These are phyloP conservation scores for Colletotrichum tabaci DNA, from an alignment of 2,329 filamentous ascomycete genomes.

Conservation along the genomic window DNA sequence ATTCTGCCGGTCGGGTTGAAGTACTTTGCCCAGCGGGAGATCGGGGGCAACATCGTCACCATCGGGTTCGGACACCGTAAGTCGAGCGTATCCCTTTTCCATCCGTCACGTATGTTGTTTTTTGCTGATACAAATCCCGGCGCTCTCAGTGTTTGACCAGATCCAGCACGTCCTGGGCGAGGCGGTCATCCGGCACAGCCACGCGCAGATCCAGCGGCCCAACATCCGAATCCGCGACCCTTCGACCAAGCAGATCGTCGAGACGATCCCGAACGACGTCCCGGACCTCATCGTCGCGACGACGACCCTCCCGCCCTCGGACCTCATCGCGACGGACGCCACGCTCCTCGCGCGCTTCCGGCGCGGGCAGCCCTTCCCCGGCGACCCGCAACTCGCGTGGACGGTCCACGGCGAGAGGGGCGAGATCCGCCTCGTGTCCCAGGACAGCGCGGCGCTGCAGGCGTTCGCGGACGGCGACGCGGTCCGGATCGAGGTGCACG, in stretches of 20 bases:
- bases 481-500: slow-evolving; percentile 65
- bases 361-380: slow-evolving; percentile 64
- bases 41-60: slow-evolving; percentile 62
- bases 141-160: slow-evolving; percentile 16
- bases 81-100: not conserved
- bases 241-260: slow-evolving; percentile 1
- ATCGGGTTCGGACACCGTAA: slow-evolving; percentile 58
- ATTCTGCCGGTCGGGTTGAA: slow-evolving; percentile 52
- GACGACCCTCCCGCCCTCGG: slow-evolving; percentile 53
- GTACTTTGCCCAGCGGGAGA: slow-evolving; percentile 64
- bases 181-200: not conserved
- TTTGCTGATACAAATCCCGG: not conserved
- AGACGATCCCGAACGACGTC: slow-evolving; percentile 41
- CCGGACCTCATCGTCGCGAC: slow-evolving; percentile 52
- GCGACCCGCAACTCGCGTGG: slow-evolving; percentile 63
- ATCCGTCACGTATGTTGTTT: fast-evolving
- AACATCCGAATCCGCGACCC: slow-evolving; percentile 15
- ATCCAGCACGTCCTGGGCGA: slow-evolving; percentile 33
- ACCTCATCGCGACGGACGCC: slow-evolving; percentile 50
- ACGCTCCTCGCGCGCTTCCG: slow-evolving; percentile 62
- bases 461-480: slow-evolving; percentile 53
- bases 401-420: slow-evolving; percentile 66
- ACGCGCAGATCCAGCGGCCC: slow-evolving; percentile 52
- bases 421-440: slow-evolving; percentile 53
- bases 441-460: slow-evolving; percentile 43